phyloP scores from a whole-genome alignment of 331 rosid species.

The Saraca asoca region DNA sequence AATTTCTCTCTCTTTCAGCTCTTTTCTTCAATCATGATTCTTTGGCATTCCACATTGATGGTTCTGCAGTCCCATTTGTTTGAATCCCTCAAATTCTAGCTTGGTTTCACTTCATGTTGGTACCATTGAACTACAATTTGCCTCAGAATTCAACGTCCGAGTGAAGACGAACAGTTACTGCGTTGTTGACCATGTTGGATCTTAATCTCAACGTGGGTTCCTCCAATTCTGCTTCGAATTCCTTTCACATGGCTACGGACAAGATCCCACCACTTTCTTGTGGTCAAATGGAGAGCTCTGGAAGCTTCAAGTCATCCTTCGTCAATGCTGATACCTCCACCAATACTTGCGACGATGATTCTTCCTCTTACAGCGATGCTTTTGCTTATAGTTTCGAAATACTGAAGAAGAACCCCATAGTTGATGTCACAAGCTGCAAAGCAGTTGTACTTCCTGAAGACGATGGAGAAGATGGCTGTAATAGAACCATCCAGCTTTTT shows the following conservation, averaged over 20 bases:
- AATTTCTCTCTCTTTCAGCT: not conserved
- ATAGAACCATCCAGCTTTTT: slow-evolving; percentile 48
- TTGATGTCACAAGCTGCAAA: not conserved
- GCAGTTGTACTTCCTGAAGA: not conserved
- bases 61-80: not conserved
- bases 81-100: not conserved
- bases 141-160: not conserved
- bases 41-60: not conserved
- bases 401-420: slow-evolving; percentile 23
- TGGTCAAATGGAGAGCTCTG: slow-evolving; percentile 38
- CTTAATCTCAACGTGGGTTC: slow-evolving; percentile 44
- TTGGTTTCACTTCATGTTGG: not conserved
- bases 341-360: slow-evolving; percentile 34
- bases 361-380: slow-evolving; percentile 30
- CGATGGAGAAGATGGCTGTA: not conserved
- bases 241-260: slow-evolving; percentile 22
- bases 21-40: not conserved
- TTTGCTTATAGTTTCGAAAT: slow-evolving; percentile 38
- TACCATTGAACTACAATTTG: not conserved
- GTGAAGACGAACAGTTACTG: not conserved
- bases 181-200: slow-evolving; percentile 43
- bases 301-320: slow-evolving; percentile 42
- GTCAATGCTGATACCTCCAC: slow-evolving; percentile 30
- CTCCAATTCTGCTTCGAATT: slow-evolving; percentile 25
- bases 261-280: slow-evolving; percentile 26